Evolutionary conservation across 306 rosid species (phyloP), one percentile per base, ranked within the genome.

Genomic region (Ormosia emarginata): DNA sequence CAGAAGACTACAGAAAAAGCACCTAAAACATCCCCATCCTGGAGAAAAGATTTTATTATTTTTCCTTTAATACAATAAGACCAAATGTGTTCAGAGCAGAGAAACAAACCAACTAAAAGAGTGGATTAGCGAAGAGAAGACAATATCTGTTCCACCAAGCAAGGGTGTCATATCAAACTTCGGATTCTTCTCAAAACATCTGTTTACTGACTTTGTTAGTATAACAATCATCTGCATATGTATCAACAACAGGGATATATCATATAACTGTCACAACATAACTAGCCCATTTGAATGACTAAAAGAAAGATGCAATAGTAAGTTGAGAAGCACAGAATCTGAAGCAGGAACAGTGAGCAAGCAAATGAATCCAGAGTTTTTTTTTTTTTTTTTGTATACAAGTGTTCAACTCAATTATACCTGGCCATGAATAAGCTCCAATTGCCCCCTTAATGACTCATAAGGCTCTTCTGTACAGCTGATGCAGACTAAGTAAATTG

Each of bases 151-250:
- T 88, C 97, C 98, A 81, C 98, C 98, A 78, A 94, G 97, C 89
- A 94, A 88, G 80, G 97, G 89, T 73, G 98, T 89, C 97, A 93
- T 94, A 82, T 94, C 98, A 89, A 94, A 94, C 92, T 93, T 94
- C n/a, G 98, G 87, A 67, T 94, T 94, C 95, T 90, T 94, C 94
- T 93, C 98, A 86, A 94, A 94, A 87, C 95, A 93, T 85, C 89
- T 91, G 87, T 91, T 91, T 71, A 94, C 90, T 30, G 98, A 90
- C 92, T 94, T 93, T 41, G 98, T 94, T 78, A 94, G 83, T 86
- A 94, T 94, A 78, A 94, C 94, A 80, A 94, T 86, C 95, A 94
- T 88, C 98, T 94, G 97, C 97, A 92, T 67, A 85, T 75, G 77
- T 59, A 41, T 66, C 56, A 53, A 76, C 56, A 78, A 67, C 30